Conservation (phyloP, 805 yeast species). For the Yarrowia osloensis region DNA sequence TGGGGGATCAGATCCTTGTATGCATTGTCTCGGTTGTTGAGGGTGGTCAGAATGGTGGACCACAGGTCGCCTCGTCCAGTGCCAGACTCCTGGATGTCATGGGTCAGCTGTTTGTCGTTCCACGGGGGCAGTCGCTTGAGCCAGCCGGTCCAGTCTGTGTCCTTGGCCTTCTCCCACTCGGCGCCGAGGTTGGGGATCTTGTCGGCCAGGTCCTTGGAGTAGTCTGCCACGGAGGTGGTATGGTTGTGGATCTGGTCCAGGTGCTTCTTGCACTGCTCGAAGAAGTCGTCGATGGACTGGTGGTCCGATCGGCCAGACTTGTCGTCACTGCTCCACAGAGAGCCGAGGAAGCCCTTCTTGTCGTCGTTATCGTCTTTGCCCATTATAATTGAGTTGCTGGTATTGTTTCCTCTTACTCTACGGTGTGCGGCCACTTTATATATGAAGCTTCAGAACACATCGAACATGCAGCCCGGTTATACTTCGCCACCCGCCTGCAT, state of each 20-base stretch:
- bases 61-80: constrained; percentile 11
- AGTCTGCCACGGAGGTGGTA: constrained; percentile 24
- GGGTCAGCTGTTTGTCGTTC: neutral
- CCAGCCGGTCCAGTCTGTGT: constrained; percentile 21
- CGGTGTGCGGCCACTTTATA: neutral
- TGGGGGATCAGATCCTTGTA: constrained; percentile 27
- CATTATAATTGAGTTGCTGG: neutral
- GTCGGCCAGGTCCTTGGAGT: constrained; percentile 9
- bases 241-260: constrained; percentile 19
- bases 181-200: neutral
- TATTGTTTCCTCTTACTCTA: neutral
- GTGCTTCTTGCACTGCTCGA: constrained; percentile 29
- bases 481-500: constrained; percentile 27
- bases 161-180: constrained; percentile 24
- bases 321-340: constrained; percentile 21
- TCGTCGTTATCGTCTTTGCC: constrained; percentile 29
- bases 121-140: constrained; percentile 1
- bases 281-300: constrained; percentile 25
- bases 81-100: neutral
- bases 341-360: constrained; percentile 21
- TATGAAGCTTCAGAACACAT: neutral
- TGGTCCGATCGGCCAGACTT: neutral
- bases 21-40: neutral
- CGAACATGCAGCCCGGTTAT: neutral
- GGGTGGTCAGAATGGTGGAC: constrained; percentile 15